A percentile compares a stretch with the other conserved stretches of the same genome.
phyloP scores from a whole-genome alignment of 2,329 filamentous ascomycete genomes.

The Microdochium nivale region DNA sequence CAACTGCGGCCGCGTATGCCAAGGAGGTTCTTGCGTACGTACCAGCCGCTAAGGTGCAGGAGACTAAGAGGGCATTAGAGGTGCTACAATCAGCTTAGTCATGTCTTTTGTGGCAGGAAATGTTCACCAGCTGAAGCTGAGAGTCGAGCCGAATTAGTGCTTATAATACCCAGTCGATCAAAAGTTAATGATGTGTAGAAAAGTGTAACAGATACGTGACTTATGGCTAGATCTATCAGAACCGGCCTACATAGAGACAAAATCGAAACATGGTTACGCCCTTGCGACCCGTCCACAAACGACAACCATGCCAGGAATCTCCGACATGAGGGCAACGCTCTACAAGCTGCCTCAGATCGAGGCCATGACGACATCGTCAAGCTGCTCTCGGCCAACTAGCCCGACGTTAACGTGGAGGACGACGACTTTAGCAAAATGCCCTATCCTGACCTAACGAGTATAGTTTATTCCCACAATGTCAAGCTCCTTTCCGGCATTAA shows the following conservation, averaged over 20 bases:
- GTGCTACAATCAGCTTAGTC: background rate
- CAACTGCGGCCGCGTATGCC: conserved; percentile 1
- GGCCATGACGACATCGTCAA: background rate
- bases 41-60: background rate
- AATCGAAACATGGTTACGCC: conserved; percentile 19
- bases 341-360: background rate
- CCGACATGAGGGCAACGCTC: conserved; percentile 12
- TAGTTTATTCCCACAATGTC: background rate
- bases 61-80: background rate
- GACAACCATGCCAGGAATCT: conserved; percentile 18
- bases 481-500: background rate
- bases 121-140: background rate
- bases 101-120: background rate
- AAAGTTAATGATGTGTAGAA: background rate
- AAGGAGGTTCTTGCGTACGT: conserved; percentile 1
- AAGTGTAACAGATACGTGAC: background rate
- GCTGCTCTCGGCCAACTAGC: background rate
- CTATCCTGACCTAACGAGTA: background rate
- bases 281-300: conserved; percentile 24
- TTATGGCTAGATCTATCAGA: background rate
- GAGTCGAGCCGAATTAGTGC: background rate
- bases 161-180: background rate
- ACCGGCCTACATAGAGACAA: background rate
- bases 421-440: background rate
- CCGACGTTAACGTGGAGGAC: background rate